These are phyloP conservation scores for Maudiozyma turicensis DNA, from an alignment of 805 yeast genomes.

Conservation along the genomic window DNA sequence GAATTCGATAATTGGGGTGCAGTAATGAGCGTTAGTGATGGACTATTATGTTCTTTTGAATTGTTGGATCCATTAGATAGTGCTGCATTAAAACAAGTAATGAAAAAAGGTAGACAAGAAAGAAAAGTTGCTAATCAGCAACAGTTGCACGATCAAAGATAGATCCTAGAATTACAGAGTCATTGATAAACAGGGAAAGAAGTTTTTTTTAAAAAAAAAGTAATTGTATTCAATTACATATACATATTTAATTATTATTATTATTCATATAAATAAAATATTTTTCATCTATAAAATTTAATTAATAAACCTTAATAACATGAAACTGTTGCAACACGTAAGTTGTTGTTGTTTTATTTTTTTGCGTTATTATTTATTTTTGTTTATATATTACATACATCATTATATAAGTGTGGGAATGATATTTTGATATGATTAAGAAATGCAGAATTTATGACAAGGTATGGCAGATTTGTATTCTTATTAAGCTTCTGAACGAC, in stretches of 20 bases:
- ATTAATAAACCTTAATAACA: no score
- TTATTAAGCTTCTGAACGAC: neutral
- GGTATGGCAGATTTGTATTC: neutral
- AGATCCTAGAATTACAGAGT: neutral
- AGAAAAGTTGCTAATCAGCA: conserved; percentile 50
- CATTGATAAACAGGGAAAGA: neutral
- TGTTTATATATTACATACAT: neutral
- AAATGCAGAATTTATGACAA: neutral
- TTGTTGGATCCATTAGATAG: conserved; percentile 89
- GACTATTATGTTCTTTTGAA: conserved; percentile 85
- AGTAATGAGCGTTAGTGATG: conserved; percentile 93
- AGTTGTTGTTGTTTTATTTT: no score
- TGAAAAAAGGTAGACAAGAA: conserved; percentile 89
- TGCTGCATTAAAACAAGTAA: conserved; percentile 84
- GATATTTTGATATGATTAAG: neutral
- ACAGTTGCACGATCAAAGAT: conserved; percentile 8
- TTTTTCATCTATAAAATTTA: no score
- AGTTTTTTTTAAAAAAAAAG: neutral
- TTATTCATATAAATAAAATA: no score
- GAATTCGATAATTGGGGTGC: conserved; percentile 86
- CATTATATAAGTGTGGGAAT: neutral
- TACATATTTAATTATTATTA: no score
- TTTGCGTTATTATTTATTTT: neutral
- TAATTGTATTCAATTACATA: neutral
- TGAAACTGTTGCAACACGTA: no score